A percentile compares a stretch with the other conserved stretches of the same genome.
Evolutionary conservation across 2,329 filamentous ascomycete genomes (phyloP).

Genomic region (Diaporthe eres): DNA sequence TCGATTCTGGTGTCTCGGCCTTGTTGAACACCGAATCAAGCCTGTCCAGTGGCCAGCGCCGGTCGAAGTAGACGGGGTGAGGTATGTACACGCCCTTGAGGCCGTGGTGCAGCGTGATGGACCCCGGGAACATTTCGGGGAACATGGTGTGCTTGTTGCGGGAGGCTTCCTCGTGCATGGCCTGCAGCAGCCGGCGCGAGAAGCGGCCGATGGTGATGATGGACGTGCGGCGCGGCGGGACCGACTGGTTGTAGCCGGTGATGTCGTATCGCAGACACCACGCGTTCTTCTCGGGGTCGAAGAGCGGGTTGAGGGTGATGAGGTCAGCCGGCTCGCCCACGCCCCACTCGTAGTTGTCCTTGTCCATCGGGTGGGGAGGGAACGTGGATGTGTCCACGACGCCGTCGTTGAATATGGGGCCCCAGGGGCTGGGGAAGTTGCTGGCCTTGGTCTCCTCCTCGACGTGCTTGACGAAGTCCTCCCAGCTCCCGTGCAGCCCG

Average conservation of each 20-base stretch:
- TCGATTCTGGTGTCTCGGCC: constrained; percentile 67
- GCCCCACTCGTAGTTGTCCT: constrained; percentile 81
- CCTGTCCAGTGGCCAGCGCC: constrained; percentile 73
- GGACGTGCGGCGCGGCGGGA: constrained; percentile 80
- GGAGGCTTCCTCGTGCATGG: constrained; percentile 84
- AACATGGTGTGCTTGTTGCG: constrained; percentile 80
- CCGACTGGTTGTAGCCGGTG: constrained; percentile 73
- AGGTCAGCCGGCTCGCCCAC: constrained; percentile 82
- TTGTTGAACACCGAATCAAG: constrained; percentile 73
- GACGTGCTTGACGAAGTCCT: constrained; percentile 75
- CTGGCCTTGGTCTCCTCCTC: constrained; percentile 64
- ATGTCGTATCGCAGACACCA: constrained; percentile 80
- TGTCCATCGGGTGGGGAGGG: constrained; percentile 65
- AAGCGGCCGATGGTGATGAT: constrained; percentile 83
- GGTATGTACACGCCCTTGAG: constrained; percentile 84
- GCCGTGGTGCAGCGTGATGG: constrained; percentile 81
- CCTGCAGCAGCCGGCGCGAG: constrained; percentile 79
- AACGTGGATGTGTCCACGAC: constrained; percentile 75
- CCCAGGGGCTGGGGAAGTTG: constrained; percentile 76
- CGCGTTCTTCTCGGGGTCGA: constrained; percentile 79
- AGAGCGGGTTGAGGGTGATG: constrained; percentile 81
- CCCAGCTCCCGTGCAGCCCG: constrained; percentile 75
- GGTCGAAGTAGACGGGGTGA: constrained; percentile 84
- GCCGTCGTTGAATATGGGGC: constrained; percentile 72
- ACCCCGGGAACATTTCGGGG: constrained; percentile 85